Evolutionary conservation across 2,329 filamentous ascomycete genomes (phyloP).

Genomic region (Gnomoniopsis sp.): DNA sequence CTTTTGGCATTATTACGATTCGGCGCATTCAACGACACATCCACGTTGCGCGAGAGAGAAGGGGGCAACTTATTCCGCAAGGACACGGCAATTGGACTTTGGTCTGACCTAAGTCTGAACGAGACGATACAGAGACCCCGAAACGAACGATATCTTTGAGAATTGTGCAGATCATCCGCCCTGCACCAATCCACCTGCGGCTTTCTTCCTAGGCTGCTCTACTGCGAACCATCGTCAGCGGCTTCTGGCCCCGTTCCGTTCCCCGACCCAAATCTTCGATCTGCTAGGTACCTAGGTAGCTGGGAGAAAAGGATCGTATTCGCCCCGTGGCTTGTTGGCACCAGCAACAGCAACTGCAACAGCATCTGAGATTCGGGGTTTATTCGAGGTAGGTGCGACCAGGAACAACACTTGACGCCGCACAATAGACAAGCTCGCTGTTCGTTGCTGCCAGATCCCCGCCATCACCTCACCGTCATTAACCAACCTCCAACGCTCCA

Average conservation of each 20-base stretch:
- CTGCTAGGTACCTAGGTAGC: too few species aligned
- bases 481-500: too few species aligned
- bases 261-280: not conserved
- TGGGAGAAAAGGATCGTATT: not conserved
- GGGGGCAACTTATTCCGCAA: too few species aligned
- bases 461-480: not conserved
- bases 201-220: not conserved
- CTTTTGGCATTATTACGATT: too few species aligned
- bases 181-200: not conserved
- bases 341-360: not conserved
- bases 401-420: not conserved
- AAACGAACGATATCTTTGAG: not conserved
- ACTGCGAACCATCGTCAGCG: conserved; percentile 9
- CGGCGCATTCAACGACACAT: too few species aligned
- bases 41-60: too few species aligned
- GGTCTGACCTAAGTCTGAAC: too few species aligned
- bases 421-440: not conserved
- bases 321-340: not conserved
- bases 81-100: too few species aligned
- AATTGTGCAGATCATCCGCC: not conserved
- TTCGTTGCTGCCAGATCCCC: not conserved
- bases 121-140: too few species aligned
- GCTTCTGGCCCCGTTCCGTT: conserved; percentile 7
- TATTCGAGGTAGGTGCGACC: conserved; percentile 5
- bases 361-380: not conserved